Evolutionary conservation across 2,329 filamentous ascomycete species (phyloP), one percentile per base, ranked within the genome.

Genomic region (Cercospora sp.): DNA sequence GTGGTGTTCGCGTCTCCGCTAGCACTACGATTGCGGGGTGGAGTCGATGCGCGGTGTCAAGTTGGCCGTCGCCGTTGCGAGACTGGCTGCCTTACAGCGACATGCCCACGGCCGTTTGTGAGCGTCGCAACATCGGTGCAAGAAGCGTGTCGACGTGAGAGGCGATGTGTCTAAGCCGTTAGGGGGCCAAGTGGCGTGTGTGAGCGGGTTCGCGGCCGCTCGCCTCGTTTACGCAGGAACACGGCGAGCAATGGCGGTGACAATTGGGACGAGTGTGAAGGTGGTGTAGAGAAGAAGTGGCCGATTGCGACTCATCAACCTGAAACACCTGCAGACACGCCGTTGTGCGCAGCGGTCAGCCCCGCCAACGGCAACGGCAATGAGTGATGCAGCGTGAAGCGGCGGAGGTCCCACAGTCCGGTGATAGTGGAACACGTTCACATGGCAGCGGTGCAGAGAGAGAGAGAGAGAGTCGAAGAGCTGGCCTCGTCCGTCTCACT

Each of bases 81-180:
- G n/a, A 30, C 26, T 40, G 43, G 32, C 40, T 51, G 24, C 24
- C 24, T 24, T 24, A 24, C 63, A 65, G 40, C 63, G 26, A 26
- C 63, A 66, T 61, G 34, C 24, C 37, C 55, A 53, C 63, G 28
- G 28, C 55, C 55, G 51, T 37, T 60, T 21, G 26, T 40, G 28
- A 21, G 28, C 40, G 55, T 66, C 55, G 63, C 63, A 61, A 28
- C 55, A 66, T 66, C 63, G 55, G 63, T 37, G 55, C 51, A n/a
- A 18, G 63, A 21, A 30, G 61, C 12, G 18, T 21, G 24, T 45
- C 12, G 18, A 7, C 16, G 26, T 49, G 34, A 6, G 13, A 43
- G 61, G 51, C 61, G 61, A 53, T 18, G 61, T 34, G 61, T 28
- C 61, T 4, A 24, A 26, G 49, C 49, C 18, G 13, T 40, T 40